phyloP scores from a whole-genome alignment of 116 monocot genomes.

The Cymodocea nodosa region DNA sequence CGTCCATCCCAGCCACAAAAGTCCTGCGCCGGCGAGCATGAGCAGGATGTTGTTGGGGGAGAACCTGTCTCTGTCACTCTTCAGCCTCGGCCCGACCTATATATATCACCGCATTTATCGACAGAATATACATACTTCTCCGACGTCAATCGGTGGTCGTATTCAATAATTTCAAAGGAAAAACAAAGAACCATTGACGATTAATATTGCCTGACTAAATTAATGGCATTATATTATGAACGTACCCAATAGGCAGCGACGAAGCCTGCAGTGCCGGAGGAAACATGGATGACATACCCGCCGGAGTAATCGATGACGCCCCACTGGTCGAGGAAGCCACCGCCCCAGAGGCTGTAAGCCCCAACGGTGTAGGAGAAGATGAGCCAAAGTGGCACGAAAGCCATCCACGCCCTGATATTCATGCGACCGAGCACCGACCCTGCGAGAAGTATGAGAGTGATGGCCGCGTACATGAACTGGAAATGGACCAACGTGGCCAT shows the following conservation, averaged over 20 bases:
- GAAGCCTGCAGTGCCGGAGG: constrained; percentile 71
- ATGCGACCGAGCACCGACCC: constrained; percentile 69
- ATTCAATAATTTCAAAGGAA: no score
- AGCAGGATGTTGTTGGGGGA: constrained; percentile 32
- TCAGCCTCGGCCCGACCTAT: constrained; percentile 15
- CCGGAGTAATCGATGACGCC: constrained; percentile 85
- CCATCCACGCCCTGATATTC: constrained; percentile 78
- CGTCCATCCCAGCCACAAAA: constrained; percentile 39
- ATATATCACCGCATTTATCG: neutral
- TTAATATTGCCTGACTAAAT: neutral
- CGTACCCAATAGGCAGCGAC: constrained; percentile 77
- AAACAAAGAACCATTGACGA: no score
- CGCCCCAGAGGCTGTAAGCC: constrained; percentile 69
- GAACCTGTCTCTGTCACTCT: constrained; percentile 27
- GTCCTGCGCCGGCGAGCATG: constrained; percentile 25
- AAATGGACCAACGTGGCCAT: constrained; percentile 72
- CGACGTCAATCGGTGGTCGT: neutral
- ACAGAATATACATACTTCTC: neutral
- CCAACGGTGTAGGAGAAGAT: constrained; percentile 76
- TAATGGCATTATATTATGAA: no score
- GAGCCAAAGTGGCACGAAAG: constrained; percentile 70
- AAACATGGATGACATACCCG: constrained; percentile 80
- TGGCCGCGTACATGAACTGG: constrained; percentile 63
- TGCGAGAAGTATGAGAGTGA: constrained; percentile 58
- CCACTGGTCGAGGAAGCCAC: constrained; percentile 81